These are phyloP conservation scores for Stachybotrys echinatus DNA, from an alignment of 2,329 filamentous ascomycete species.

Conservation along the genomic window DNA sequence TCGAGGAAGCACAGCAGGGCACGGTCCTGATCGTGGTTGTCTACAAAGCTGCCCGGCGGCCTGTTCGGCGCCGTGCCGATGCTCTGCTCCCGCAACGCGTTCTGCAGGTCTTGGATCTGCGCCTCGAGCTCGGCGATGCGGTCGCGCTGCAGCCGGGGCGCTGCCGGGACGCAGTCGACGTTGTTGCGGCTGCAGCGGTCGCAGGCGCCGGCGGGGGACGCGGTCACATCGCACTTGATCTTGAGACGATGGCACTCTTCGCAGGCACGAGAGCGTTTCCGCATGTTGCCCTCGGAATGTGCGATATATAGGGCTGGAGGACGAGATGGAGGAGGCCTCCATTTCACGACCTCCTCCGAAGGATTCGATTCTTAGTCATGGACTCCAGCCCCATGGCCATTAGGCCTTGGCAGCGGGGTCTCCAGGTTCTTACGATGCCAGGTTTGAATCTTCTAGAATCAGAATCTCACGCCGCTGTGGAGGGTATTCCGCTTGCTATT, in stretches of 20 bases:
- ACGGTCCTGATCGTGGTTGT: background rate
- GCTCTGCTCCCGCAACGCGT: background rate
- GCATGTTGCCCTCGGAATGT: background rate
- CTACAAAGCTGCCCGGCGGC: background rate
- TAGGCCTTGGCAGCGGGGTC: too few species aligned
- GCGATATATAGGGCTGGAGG: background rate
- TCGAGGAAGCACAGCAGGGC: background rate
- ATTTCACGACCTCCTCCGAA: too few species aligned
- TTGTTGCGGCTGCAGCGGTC: constrained; percentile 5
- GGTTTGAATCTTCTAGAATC: too few species aligned
- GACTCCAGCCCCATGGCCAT: too few species aligned
- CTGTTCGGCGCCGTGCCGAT: background rate
- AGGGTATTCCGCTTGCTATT: too few species aligned
- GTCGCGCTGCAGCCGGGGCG: constrained; percentile 9
- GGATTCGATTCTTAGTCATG: too few species aligned
- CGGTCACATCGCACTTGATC: background rate
- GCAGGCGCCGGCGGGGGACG: constrained; percentile 1
- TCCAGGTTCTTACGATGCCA: too few species aligned
- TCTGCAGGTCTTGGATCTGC: constrained; percentile 6
- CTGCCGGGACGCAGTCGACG: constrained; percentile 7
- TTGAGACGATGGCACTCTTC: constrained; percentile 9
- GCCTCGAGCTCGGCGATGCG: constrained; percentile 10
- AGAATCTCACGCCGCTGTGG: too few species aligned
- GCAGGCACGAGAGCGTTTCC: constrained; percentile 7
- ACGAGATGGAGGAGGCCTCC: too few species aligned